Evolutionary conservation across 495 filamentous ascomycete genomes (phyloP), one percentile per base, ranked within the genome.

Genomic region (Neurospora sp.): DNA sequence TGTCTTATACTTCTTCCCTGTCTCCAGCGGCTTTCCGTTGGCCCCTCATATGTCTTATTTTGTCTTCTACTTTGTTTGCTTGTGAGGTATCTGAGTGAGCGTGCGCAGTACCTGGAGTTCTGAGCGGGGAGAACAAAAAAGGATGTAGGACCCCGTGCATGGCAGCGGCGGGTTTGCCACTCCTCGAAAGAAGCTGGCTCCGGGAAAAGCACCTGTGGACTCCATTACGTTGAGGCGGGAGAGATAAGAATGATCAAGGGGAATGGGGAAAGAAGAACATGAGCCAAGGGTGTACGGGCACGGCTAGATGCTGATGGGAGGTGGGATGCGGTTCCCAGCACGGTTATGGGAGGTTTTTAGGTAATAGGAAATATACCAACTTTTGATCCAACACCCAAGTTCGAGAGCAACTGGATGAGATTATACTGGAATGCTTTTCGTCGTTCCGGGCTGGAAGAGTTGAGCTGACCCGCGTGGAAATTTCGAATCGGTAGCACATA

Each of bases 231-330:
- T 18, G 27, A 1, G 27, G 27, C 6, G 27, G 22, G 22, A 14
- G 14, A 35, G 8, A 18, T 31, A 7, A 20, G 14, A 66, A 18
- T 8, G 3, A 66, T 31, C 14, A 66, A 9, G 12, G 27, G 53
- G 27, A 18, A 14, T 66, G 16, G 70, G 18, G 31, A 35, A 71
- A 3, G 70, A 22, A 20, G 70, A 68, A 59, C 9, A 71, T 68
- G 68, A 69, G 68, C 37, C 35, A 69, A 27, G 70, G 35, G 70
- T 66, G 70, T 46, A 71, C 8, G 44, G 42, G 66, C 31, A 71
- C 12, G 42, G 38, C 31, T 35, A 22, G 42, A 71, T 53, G 20
- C 12, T 22, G 27, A 31, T 3, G 11, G 53, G 27, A 31, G 16
- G 53, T 4, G 11, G 20, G 12, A n/a, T 18, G 22, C 22, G 27